Evolutionary conservation across 805 yeast species (phyloP), one percentile per base, ranked within the genome.

Genomic region (Candida bentonensis): DNA sequence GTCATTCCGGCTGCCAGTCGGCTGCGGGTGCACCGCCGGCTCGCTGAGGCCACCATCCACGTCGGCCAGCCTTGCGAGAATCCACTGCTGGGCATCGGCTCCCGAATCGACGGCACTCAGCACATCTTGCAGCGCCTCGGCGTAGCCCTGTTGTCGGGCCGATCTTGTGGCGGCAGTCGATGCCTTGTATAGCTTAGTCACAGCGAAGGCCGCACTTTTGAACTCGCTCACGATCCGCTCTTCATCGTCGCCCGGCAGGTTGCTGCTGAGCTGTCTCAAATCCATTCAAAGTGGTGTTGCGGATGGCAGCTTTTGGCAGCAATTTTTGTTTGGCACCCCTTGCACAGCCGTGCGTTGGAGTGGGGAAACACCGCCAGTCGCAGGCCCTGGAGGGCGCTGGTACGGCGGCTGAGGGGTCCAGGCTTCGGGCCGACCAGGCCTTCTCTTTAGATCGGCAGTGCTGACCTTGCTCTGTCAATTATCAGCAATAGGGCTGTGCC

Each of bases 101-200:
- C 45, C 45, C 13, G 36, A 40, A 13, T 39, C 36, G 20, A 54
- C 21, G 9, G 48, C 50, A 2, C 28, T 33, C 23, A 52, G 36
- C 7, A 54, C 34, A 23, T 54, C 57, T 15, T 50, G 45, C 22
- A 54, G 40, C 2, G 57, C 57, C 13, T 51, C 49, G n/a, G 45
- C 23, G 41, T 54, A 54, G 20, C 57, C 57, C 43, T 51, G 49
- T 9, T 43, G 30, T 13, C 56, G 41, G 13, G 50, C 50, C 40
- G 45, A 40, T 17, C 39, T 33, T n/a, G 51, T 47, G 40, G 47
- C 43, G 17, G 54, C 51, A 13, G 49, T 48, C 17, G 53, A 43
- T 27, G 52, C 48, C 41, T 54, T 55, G 49, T 53, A 55, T 27
- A 55, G 51, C 50, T 53, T 51, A 13, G 59, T 53, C 21, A 55